A percentile compares a stretch with the other conserved stretches of the same genome.
These are phyloP conservation scores for Nyssa sinensis DNA, from an alignment of 148 eudicot genomes.

Conservation along the genomic window DNA sequence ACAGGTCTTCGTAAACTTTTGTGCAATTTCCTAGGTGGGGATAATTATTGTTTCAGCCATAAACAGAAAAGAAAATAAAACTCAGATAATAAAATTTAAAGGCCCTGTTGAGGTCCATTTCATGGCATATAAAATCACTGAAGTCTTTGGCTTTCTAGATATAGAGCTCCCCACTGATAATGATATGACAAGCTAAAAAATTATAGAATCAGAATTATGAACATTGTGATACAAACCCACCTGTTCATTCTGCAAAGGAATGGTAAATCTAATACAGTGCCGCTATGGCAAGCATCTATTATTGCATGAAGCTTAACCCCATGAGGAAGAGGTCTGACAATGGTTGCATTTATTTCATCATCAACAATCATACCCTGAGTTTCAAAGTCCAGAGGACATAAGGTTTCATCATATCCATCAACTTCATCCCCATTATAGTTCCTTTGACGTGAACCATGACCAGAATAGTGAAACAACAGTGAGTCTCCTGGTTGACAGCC, in stretches of 20 bases:
- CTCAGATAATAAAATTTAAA: no score
- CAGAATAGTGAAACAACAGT: conserved; percentile 56
- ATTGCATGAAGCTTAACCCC: conserved; percentile 97
- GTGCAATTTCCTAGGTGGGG: no score
- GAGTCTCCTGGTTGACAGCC: conserved; percentile 68
- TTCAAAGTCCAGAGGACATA: conserved; percentile 94
- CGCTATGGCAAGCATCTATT: conserved; percentile 97
- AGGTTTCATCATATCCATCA: conserved; percentile 57
- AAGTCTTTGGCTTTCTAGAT: no score
- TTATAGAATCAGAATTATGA: neutral
- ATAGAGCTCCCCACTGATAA: neutral
- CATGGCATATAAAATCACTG: no score
- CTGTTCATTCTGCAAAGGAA: conserved; percentile 92
- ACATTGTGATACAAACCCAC: conserved; percentile 47
- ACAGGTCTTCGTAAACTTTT: no score
- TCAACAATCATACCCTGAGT: conserved; percentile 94
- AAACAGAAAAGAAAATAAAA: no score
- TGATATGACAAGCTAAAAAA: neutral
- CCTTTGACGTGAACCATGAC: conserved; percentile 59
- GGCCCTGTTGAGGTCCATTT: no score
- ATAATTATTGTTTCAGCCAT: no score
- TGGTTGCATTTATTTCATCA: conserved; percentile 85
- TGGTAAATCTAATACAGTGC: conserved; percentile 87
- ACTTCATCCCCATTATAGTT: conserved; percentile 47
- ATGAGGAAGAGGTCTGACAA: conserved; percentile 78